Evolutionary conservation across 2,329 filamentous ascomycete genomes (phyloP).

Genomic region (Aspergillus uvarum): DNA sequence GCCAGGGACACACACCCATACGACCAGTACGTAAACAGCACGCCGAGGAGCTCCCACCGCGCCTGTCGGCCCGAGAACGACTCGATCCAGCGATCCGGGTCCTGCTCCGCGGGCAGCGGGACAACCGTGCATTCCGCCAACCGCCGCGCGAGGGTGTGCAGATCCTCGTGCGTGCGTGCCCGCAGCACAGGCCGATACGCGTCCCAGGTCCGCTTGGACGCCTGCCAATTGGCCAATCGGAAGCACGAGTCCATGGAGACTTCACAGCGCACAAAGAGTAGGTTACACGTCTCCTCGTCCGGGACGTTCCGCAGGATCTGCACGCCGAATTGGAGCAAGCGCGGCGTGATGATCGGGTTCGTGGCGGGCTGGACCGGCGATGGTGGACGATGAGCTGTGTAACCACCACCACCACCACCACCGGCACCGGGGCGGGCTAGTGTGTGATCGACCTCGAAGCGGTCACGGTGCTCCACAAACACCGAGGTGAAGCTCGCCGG

Average conservation of each 20-base stretch:
- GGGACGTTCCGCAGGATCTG: slow-evolving; percentile 3
- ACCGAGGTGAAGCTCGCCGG: slow-evolving; percentile 7
- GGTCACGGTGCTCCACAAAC: slow-evolving; percentile 6
- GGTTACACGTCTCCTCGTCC: neutral
- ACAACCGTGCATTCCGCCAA: neutral
- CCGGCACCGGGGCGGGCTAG: neutral
- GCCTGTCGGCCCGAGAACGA: neutral
- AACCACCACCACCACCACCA: neutral
- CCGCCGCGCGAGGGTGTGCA: neutral
- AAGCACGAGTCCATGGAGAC: slow-evolving; percentile 1
- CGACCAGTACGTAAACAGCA: slow-evolving; percentile 6
- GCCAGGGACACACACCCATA: neutral
- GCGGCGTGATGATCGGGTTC: neutral
- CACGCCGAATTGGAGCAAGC: neutral
- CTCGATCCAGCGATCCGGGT: neutral
- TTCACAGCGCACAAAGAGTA: neutral
- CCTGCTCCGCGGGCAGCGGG: neutral
- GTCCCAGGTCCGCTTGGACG: neutral
- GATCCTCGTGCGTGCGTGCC: neutral
- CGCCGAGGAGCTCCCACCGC: neutral
- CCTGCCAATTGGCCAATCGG: neutral
- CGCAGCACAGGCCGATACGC: neutral
- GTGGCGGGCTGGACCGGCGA: neutral
- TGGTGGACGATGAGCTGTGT: too few relatives aligned
- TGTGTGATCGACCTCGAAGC: slow-evolving; percentile 2